Base-by-base conservation (phyloP, 805 yeast genomes). In the Ogataea philodendri region DNA sequence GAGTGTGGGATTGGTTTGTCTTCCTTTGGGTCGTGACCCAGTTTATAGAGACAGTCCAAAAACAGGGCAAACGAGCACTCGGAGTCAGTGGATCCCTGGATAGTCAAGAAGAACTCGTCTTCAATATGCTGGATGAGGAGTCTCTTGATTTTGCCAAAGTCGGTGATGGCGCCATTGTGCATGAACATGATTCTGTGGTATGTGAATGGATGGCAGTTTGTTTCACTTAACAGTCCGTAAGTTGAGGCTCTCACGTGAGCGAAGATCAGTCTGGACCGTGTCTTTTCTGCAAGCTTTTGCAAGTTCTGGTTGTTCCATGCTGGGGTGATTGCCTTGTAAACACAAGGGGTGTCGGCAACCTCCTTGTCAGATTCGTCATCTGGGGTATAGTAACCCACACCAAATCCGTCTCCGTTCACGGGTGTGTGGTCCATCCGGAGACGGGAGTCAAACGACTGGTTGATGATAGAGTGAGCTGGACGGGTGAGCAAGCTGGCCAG, bases 241-340 rank as follows among this genome's bases (percentile, higher is more conserved):
- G 98, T 93, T 0, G 95, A 84, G 0, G 98, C 97, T 43, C 98
- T 63, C 2, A 93, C 97, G 60, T 93, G 98, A 3, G 95, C 98
- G 66, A 93, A 93, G 2, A 90, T 86, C 32, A 89, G 63, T 33
- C 72, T 69, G 1, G 95, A 81, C 55, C 84, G 78, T 3, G 98
- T 93, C 66, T 90, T 87, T 52, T 79, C 86, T 0, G 96, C 85
- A 19, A 93, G 65, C 22, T 88, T 76, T 41, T 86, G 90, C 38
- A 93, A 65, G 54, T 93, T 93, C 53, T 84, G 77, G 60, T 93
- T 93, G 63, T 93, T 93, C 98, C 98, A 93, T 1, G 96, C 95
- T 0, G 98, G 98, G 0, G 98, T 93, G 30, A 89, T 93, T 9
- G 97, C 97, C 49, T 87, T 81, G 66, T 85, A 93, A 3, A 88